Percentiles rank a stretch among this genome's conserved stretches.
These are phyloP conservation scores for Podila epigama DNA, from an alignment of 192 early-diverging fungal species.

Conservation along the genomic window DNA sequence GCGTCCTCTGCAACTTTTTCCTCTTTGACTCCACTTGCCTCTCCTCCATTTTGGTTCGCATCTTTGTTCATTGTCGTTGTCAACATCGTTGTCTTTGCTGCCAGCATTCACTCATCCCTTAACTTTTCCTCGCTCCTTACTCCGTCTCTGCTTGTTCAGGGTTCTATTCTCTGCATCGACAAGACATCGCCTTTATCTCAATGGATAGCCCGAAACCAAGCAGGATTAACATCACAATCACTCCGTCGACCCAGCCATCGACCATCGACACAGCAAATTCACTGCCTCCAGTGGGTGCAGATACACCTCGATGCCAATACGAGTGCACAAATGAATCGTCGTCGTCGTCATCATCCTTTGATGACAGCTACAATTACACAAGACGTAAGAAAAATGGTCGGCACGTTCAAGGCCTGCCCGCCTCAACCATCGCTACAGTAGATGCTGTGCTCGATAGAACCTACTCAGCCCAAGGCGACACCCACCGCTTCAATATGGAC, in stretches of 20 bases:
- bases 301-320: too few species aligned
- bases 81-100: too few species aligned
- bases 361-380: neutral
- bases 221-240: conserved; percentile 24
- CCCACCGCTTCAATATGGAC: neutral
- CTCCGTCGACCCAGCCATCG: conserved; percentile 13
- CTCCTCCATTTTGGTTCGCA: too few species aligned
- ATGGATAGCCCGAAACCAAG: neutral
- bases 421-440: conserved; percentile 2
- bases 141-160: too few species aligned
- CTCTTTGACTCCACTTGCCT: too few species aligned
- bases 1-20: too few species aligned
- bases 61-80: too few species aligned
- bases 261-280: conserved; percentile 1
- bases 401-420: conserved; percentile 5
- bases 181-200: too few species aligned
- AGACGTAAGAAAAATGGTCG: neutral
- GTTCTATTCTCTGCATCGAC: too few species aligned
- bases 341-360: conserved; percentile 5
- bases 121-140: too few species aligned
- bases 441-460: conserved; percentile 2
- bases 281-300: too few species aligned
- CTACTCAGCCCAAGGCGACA: neutral
- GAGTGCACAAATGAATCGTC: neutral
- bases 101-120: too few species aligned